Evolutionary conservation across 495 filamentous ascomycete species (phyloP).

Genomic region (Poronia punctata): DNA sequence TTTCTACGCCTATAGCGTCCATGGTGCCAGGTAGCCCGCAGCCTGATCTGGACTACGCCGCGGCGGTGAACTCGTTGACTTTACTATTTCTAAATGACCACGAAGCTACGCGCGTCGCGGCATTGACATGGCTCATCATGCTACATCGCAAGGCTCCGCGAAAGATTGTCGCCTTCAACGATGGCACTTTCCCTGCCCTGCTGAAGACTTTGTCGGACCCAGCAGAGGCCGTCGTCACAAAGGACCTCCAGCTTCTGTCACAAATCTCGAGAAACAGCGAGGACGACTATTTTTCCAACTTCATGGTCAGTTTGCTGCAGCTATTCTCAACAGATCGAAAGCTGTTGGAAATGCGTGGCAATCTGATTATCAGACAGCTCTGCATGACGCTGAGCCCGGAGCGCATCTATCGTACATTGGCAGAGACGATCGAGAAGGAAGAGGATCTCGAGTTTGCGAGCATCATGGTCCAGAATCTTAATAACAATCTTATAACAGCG

Average conservation of each 20-base stretch:
- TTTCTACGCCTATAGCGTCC: constrained; percentile 30
- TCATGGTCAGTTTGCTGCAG: constrained; percentile 95
- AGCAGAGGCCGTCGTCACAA: constrained; percentile 89
- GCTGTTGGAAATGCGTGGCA: constrained; percentile 85
- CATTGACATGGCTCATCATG: constrained; percentile 95
- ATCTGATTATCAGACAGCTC: constrained; percentile 91
- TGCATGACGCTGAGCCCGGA: constrained; percentile 90
- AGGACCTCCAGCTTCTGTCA: constrained; percentile 87
- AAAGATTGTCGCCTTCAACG: constrained; percentile 92
- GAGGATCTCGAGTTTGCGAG: constrained; percentile 98
- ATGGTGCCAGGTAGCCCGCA: constrained; percentile 40
- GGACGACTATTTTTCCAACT: constrained; percentile 92
- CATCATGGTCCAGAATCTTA: constrained; percentile 99
- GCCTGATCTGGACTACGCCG: constrained; percentile 88
- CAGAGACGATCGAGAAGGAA: constrained; percentile 95
- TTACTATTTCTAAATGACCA: constrained; percentile 93
- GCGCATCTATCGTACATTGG: constrained; percentile 90
- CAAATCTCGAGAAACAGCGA: constrained; percentile 96
- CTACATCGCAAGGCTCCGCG: constrained; percentile 88
- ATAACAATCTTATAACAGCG: constrained; percentile 97
- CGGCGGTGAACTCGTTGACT: constrained; percentile 90
- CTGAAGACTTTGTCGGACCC: constrained; percentile 96
- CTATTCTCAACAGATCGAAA: constrained; percentile 91
- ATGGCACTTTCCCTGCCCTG: constrained; percentile 92
- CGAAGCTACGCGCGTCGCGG: constrained; percentile 89